Conservation (phyloP, 108 stramenopile genomes). For the Fragilaria crotonensis region DNA sequence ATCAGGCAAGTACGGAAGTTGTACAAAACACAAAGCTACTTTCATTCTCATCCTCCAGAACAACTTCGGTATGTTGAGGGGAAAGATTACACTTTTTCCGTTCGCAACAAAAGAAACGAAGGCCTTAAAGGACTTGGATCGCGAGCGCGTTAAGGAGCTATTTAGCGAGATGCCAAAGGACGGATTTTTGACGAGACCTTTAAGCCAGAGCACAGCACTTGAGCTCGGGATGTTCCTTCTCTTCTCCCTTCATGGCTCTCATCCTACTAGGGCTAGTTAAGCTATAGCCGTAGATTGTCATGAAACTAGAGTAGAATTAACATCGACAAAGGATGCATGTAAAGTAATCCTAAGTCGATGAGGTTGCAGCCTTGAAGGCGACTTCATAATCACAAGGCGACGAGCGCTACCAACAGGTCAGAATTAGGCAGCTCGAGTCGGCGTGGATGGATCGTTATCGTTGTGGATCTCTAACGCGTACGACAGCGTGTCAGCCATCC, state of each 20-base stretch:
- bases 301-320: no score
- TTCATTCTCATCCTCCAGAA: background rate
- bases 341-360: no score
- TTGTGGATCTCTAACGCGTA: background rate
- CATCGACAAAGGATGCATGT: no score
- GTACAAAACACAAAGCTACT: background rate
- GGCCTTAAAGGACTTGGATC: no score
- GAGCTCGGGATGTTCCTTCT: slow-evolving; percentile 8
- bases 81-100: background rate
- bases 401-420: no score
- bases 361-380: no score
- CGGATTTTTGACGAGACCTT: slow-evolving; percentile 4
- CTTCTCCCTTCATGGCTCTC: no score
- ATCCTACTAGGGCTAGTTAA: no score
- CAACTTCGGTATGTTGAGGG: background rate
- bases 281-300: no score
- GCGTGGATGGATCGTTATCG: background rate
- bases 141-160: background rate
- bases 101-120: no score
- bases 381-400: no score
- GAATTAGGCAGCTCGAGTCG: no score
- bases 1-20: background rate
- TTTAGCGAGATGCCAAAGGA: background rate
- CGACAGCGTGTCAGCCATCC: background rate
- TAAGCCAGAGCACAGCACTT: slow-evolving; percentile 22